Conservation (phyloP, 2,329 filamentous ascomycete species). For the Hymenoscyphus infarciens region DNA sequence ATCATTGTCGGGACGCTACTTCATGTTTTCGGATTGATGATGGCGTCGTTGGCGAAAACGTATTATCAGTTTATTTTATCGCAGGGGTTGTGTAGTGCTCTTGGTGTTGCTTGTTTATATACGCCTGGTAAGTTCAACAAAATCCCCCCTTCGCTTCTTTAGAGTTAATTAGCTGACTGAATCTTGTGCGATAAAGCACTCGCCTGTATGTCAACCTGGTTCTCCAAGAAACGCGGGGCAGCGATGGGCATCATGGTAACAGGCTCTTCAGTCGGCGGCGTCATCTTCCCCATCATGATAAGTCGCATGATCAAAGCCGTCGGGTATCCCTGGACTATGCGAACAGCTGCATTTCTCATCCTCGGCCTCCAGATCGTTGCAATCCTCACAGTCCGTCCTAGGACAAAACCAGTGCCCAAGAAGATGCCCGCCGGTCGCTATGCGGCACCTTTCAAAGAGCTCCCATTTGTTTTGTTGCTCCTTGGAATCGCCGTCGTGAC, state of each 20-base stretch:
- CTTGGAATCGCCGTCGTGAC: slow-evolving; percentile 18
- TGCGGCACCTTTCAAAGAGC: slow-evolving; percentile 11
- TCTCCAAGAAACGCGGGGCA: slow-evolving; percentile 19
- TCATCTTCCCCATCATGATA: slow-evolving; percentile 37
- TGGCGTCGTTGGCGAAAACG: slow-evolving; percentile 32
- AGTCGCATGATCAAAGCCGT: slow-evolving; percentile 30
- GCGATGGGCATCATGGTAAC: slow-evolving; percentile 29
- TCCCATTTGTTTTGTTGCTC: slow-evolving; percentile 20
- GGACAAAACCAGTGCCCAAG: slow-evolving; percentile 3
- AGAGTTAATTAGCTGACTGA: slow-evolving; percentile 25
- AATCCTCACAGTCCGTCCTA: slow-evolving; percentile 15
- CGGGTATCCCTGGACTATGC: slow-evolving; percentile 32
- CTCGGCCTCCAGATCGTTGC: slow-evolving; percentile 20
- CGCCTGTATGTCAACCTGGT: slow-evolving; percentile 19
- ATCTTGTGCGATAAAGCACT: slow-evolving; percentile 19
- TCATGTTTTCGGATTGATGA: slow-evolving; percentile 37
- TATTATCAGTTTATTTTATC: slow-evolving; percentile 37
- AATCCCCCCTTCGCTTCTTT: slow-evolving; percentile 10
- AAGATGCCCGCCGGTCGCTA: slow-evolving; percentile 15
- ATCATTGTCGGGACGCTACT: slow-evolving; percentile 35
- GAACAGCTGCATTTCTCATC: slow-evolving; percentile 26
- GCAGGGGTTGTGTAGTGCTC: slow-evolving; percentile 21
- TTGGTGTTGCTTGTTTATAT: slow-evolving; percentile 5
- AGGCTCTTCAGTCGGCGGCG: slow-evolving; percentile 36
- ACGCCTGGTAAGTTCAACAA: background rate